These are phyloP conservation scores for Clonostachys rhizophaga DNA, from an alignment of 2,329 filamentous ascomycete genomes.

Conservation along the genomic window DNA sequence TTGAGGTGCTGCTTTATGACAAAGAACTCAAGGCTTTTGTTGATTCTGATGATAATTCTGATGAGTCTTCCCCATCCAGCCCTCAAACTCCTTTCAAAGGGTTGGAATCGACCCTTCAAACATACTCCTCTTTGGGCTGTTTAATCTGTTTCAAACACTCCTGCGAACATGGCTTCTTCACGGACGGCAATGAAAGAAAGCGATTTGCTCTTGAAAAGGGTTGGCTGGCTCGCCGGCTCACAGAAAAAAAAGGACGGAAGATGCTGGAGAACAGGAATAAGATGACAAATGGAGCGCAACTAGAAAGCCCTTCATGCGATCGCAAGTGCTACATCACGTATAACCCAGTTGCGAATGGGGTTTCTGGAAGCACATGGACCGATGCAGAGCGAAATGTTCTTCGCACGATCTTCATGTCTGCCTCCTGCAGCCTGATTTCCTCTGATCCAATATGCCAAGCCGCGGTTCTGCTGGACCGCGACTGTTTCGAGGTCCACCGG, in stretches of 20 bases:
- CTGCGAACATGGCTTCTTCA: slow-evolving; percentile 58
- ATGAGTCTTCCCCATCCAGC: not conserved
- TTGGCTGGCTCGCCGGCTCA: not conserved
- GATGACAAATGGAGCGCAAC: not conserved
- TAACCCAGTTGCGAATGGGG: not conserved
- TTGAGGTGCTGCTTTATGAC: not conserved
- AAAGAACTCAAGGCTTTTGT: not conserved
- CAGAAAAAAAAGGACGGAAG: not conserved
- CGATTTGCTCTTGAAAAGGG: slow-evolving; percentile 38
- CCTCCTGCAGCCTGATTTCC: slow-evolving; percentile 30
- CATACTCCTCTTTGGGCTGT: slow-evolving; percentile 51
- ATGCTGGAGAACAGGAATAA: too few relatives aligned
- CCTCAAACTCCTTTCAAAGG: not conserved
- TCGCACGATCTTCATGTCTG: slow-evolving; percentile 37
- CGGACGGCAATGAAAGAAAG: slow-evolving; percentile 45
- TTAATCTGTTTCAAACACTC: slow-evolving; percentile 56
- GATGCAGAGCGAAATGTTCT: slow-evolving; percentile 44
- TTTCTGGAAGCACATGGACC: slow-evolving; percentile 31
- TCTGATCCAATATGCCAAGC: slow-evolving; percentile 41
- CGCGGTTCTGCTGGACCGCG: slow-evolving; percentile 42
- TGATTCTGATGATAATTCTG: not conserved
- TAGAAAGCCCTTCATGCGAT: not conserved
- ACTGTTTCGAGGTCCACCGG: slow-evolving; percentile 45
- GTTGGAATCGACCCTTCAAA: slow-evolving; percentile 36
- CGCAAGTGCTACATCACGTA: not conserved